Conservation (phyloP, 2,329 filamentous ascomycete species). For the Hymenoscyphus salicellus region DNA sequence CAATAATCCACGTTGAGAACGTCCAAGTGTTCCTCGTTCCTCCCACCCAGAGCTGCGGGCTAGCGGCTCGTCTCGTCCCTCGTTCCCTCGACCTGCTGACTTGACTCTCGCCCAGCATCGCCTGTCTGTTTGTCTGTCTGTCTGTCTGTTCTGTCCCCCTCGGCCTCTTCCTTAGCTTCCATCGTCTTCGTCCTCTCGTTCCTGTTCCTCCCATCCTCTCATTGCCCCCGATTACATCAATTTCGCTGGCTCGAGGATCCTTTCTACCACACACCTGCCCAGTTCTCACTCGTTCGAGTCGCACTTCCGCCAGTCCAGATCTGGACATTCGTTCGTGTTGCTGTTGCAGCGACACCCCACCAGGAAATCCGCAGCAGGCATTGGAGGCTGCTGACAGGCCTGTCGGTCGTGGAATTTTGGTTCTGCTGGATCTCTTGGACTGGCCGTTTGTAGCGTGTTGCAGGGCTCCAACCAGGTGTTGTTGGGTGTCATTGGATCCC, state of each 20-base stretch:
- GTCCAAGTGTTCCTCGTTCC: too few species aligned
- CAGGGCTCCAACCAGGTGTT: background rate
- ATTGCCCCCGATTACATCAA: background rate
- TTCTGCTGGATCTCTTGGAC: background rate
- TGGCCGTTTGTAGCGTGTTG: background rate
- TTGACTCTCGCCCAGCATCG: background rate
- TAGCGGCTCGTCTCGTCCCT: constrained; percentile 2
- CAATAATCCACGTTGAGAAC: too few species aligned
- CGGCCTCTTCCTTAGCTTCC: background rate
- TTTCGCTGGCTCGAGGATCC: background rate
- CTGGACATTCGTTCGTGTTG: too few species aligned
- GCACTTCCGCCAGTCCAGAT: background rate
- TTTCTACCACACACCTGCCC: background rate
- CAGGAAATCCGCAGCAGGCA: background rate
- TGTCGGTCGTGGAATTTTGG: background rate
- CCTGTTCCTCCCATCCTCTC: too few species aligned
- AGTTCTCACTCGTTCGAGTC: background rate
- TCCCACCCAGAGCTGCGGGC: background rate
- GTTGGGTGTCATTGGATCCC: background rate
- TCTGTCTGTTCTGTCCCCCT: too few species aligned
- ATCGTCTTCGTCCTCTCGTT: background rate
- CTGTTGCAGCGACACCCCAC: too few species aligned
- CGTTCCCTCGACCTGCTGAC: background rate
- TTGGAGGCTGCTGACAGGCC: background rate
- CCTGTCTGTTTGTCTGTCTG: too few species aligned